Conservation (phyloP, 768 basidiomycete genomes). For the Plicaturopsis crispa region DNA sequence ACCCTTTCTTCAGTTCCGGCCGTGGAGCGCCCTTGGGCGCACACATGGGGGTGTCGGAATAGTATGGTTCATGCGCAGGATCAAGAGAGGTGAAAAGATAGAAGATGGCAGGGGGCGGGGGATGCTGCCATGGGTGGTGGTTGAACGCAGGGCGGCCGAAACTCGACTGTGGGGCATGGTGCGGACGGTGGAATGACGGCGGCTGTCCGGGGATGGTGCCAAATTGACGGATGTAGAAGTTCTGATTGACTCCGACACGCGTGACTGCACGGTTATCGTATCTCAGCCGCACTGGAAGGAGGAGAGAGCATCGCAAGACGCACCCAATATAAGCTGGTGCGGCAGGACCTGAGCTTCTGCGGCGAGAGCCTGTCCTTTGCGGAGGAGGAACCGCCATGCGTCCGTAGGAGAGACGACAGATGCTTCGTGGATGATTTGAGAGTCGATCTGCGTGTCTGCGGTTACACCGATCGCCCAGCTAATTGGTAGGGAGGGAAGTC, state of each 20-base stretch:
- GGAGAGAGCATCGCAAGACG: conserved; percentile 6
- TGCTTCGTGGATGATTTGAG: conserved; percentile 32
- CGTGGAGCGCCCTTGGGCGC: too few species aligned
- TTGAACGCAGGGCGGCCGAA: conserved; percentile 5
- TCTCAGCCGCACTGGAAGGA: too few species aligned
- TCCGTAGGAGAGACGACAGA: conserved; percentile 19
- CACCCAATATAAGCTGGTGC: conserved; percentile 35
- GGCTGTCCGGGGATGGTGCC: conserved; percentile 11
- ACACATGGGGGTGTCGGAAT: conserved; percentile 26
- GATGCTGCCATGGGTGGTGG: conserved; percentile 12
- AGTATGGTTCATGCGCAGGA: conserved; percentile 26
- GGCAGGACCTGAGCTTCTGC: conserved; percentile 25
- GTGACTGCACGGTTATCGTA: conserved; percentile 23
- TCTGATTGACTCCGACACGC: conserved; percentile 29
- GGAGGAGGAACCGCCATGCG: conserved; percentile 32
- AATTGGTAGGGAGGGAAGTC: not conserved
- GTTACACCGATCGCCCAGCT: conserved; percentile 40
- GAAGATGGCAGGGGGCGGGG: conserved; percentile 26
- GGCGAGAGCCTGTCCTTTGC: conserved; percentile 23
- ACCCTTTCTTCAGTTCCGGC: too few species aligned
- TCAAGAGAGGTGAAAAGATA: conserved; percentile 34
- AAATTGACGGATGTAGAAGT: conserved; percentile 31
- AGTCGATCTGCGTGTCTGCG: conserved; percentile 26
- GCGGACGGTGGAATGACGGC: conserved; percentile 9
- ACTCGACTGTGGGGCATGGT: conserved; percentile 10